phyloP scores from a whole-genome alignment of 305 asterid species.

The Striga hermonthica region DNA sequence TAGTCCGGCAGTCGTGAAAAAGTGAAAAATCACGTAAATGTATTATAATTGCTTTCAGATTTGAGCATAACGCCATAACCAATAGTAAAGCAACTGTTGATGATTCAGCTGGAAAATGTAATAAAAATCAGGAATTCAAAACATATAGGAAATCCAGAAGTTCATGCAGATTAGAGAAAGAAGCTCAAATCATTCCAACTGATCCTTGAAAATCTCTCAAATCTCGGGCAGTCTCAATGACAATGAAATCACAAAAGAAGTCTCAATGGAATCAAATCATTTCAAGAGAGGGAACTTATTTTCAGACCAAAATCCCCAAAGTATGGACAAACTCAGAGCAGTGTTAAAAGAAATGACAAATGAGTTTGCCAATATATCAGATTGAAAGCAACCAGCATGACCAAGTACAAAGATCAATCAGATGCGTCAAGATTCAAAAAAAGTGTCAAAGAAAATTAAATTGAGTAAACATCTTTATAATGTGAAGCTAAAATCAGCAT shows the following conservation, averaged over 20 bases:
- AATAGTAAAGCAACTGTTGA: not conserved
- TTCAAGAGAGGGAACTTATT: not conserved
- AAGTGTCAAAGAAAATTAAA: not conserved
- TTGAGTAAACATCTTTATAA: not conserved
- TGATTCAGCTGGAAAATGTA: not conserved
- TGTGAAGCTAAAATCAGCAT: not conserved
- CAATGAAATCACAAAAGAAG: not conserved
- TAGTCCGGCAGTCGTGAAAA: slow-evolving; percentile 19
- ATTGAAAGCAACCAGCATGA: not conserved
- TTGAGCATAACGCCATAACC: no score
- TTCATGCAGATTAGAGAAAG: not conserved
- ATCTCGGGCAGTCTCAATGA: not conserved
- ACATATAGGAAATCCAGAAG: not conserved
- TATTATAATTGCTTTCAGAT: no score
- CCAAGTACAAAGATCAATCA: slow-evolving; percentile 6
- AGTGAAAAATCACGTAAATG: slow-evolving; percentile 10
- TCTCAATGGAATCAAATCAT: no score
- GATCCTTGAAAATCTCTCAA: not conserved
- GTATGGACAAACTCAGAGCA: not conserved
- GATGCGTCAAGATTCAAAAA: slow-evolving; percentile 6
- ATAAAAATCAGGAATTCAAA: not conserved
- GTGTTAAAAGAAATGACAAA: not conserved
- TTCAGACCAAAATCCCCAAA: not conserved
- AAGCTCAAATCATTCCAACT: not conserved
- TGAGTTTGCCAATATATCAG: not conserved